Evolutionary conservation across 805 yeast genomes (phyloP), one percentile per base, ranked within the genome.

Genomic region (Candida suzukii): DNA sequence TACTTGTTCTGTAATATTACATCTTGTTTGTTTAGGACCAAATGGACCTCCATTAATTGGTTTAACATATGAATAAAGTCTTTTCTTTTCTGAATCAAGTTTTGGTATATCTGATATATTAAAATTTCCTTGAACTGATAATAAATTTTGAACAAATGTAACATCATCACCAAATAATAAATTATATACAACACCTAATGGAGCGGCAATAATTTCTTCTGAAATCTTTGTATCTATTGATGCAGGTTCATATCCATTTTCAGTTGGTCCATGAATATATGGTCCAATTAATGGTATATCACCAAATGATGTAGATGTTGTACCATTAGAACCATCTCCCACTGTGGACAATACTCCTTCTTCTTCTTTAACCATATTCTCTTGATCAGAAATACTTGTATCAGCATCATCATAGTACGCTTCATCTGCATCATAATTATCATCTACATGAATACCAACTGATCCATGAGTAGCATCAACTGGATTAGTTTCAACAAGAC

Each of bases 11-110:
- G 70, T 67, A 37, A 84, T 80, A 16, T 67, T 57, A 64, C 91
- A 83, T 43, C 63, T 63, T 0, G 95, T 83, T 49, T 83, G 83
- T 49, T 81, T 83, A 7, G 93, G 93, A 0, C 91, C 93, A 41
- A 85, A 77, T 0, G 86, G 73, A 2, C 76, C 80, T 38, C 71
- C 67, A 34, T n/a, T n/a, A n/a, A 84, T 62, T 2, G 91, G 90
- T 50, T 83, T 80, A 1, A 67, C 67, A 53, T 81, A 84, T 0
- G 69, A 57, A 48, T 76, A 84, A 9, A 63, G 60, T 51, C 95
- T 66, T 35, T 60, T 55, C 40, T 60, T 52, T 0, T 58, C 58
- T 4, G 40, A 36, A 22, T 46, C 57, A 41, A 63, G 73, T 47
- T 50, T 61, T 32, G 77, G 64, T 7, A 75, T 63, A 2, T 71